Base-by-base conservation (phyloP, 805 yeast genomes). In the Clavispora fructus region DNA sequence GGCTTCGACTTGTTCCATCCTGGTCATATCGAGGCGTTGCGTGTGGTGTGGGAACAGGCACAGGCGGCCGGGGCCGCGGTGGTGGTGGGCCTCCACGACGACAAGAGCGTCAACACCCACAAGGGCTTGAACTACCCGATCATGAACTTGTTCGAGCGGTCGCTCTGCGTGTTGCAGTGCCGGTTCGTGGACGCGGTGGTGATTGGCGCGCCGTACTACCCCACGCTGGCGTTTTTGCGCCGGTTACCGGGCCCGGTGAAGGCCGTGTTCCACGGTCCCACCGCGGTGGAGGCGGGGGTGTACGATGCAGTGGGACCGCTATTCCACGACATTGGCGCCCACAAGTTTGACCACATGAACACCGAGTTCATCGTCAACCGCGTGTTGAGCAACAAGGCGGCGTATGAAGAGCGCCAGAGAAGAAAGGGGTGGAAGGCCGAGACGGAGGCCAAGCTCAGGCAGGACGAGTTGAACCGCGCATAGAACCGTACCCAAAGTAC, bases 1-100 rank as follows among this genome's bases (percentile, higher is more conserved):
- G 85, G 86, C 1, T 94, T 91, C 68, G 99, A 94, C 64, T 73
- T 94, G 45, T 91, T 94, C 68, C 90, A 89, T 63, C 90, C 96
- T 17, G 97, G 96, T 17, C 97, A 94, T 62, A 87, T 92, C 47
- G 85, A 82, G 54, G 84, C 84, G 9, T 70, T 92, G 50, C 69
- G 76, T 47, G 61, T 69, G 13, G 75, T 85, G 19, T 60, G 72
- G 29, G 63, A 64, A 31, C 53, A 58, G 19, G 77, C 80, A 0
- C 50, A 56, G 5, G 59, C 58, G 13, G 62, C 57, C 2, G 62
- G 65, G 9, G 75, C 79, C 4, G 63, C 67, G 2, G 80, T 88
- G 1, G 64, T 87, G 1, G 87, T 84, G 9, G 96, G 95, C 2
- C 60, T 88, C 19, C 79, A 76, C 54, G 79, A 75, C 59, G 94